phyloP scores from a whole-genome alignment of 345 rosid species.

The Cardamine chenopodiifolia region DNA sequence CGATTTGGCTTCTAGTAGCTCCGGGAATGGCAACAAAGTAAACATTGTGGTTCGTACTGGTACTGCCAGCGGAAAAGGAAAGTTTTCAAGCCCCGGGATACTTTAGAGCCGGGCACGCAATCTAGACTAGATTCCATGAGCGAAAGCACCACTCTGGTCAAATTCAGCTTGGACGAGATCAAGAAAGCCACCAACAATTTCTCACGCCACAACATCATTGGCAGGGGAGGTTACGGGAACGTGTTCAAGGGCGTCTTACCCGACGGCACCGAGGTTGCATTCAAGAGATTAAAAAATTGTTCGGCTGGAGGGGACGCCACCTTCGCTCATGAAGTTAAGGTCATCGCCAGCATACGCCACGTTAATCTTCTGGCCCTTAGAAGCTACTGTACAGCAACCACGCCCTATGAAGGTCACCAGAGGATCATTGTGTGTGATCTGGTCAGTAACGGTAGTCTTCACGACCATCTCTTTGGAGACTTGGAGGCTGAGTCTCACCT shows the following conservation, averaged over 20 bases:
- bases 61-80: constrained; percentile 46
- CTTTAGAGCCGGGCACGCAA: constrained; percentile 45
- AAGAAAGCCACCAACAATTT: constrained; percentile 74
- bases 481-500: constrained; percentile 47
- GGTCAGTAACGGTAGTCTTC: constrained; percentile 76
- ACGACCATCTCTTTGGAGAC: constrained; percentile 77
- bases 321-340: constrained; percentile 85
- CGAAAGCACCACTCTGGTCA: constrained; percentile 69
- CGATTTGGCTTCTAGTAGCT: constrained; percentile 27
- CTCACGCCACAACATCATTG: constrained; percentile 69
- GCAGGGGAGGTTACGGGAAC: constrained; percentile 91
- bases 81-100: constrained; percentile 27
- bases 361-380: constrained; percentile 81
- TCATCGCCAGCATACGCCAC: constrained; percentile 85
- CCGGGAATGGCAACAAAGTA: constrained; percentile 33
- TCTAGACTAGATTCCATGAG: constrained; percentile 59
- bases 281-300: constrained; percentile 91
- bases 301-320: constrained; percentile 72
- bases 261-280: constrained; percentile 81
- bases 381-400: constrained; percentile 87
- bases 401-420: constrained; percentile 84
- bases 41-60: constrained; percentile 56
- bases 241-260: constrained; percentile 68
- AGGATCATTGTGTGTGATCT: constrained; percentile 90
- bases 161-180: constrained; percentile 73